Evolutionary conservation across 495 filamentous ascomycete species (phyloP), one percentile per base, ranked within the genome.

Genomic region (Cercophora newfieldiana): DNA sequence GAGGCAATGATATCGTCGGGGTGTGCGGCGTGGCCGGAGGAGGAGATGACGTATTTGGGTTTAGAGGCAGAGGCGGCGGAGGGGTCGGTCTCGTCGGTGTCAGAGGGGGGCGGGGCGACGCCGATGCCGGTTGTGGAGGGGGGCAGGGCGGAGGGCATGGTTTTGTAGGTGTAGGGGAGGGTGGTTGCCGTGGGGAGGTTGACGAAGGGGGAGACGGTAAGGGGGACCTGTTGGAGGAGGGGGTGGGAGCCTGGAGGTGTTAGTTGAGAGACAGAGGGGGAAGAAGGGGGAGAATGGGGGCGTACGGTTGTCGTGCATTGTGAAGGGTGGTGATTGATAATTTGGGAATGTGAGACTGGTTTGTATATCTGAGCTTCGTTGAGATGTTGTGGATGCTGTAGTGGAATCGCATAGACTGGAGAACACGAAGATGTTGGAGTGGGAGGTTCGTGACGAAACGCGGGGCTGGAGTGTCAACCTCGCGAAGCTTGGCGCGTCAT

Each of bases 201-300:
- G 77, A 97, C 88, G 82, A 97, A 97, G 25, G 95, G 95, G 30
- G 94, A 97, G 61, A 97, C 93, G 65, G 92, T 94, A 58, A 98
- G 84, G 59, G 94, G 91, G 59, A 97, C 86, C 78, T 99, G 95
- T 66, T 91, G 91, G 53, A 98, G 90, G 66, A 97, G 87, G 22
- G 90, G 91, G 78, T 97, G 93, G 3, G 91, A 87, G 64, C 86
- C 91, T 95, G 69, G 7, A 37, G 7, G 12, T 58, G 64, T 25
- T 6, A 55, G 55, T 71, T 69, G n/a, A 65, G 67, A 56, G 19
- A 2, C 12, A 14, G 53, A 1, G 7, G 8, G 51, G n/a, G 58
- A 30, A 49, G 25, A 14, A 1, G 59, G 31, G 1, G 12, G 22
- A 50, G 22, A 24, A 44, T 50, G 54, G 31, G 51, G 21, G 7